Evolutionary conservation across 257 asterid genomes (phyloP).

Genomic region (Scutellaria minor): DNA sequence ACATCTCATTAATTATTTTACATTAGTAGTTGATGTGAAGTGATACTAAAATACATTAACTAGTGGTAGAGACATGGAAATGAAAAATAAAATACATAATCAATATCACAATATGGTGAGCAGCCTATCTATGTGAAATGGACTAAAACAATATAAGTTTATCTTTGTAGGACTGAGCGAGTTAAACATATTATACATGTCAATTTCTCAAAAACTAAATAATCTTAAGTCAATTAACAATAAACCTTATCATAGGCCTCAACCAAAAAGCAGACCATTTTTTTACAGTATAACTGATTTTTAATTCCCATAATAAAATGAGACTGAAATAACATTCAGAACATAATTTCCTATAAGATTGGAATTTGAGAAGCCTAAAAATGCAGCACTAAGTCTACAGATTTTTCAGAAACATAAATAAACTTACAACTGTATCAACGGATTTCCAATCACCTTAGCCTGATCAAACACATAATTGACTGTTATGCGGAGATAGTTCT

Average conservation of each 20-base stretch:
- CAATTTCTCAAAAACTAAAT: slow-evolving; percentile 17
- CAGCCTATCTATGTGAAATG: too few species aligned
- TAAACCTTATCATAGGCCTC: slow-evolving; percentile 7
- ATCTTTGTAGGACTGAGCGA: too few species aligned
- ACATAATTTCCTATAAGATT: neutral
- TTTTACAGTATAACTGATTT: neutral
- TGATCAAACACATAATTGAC: slow-evolving; percentile 19
- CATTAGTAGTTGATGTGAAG: too few species aligned
- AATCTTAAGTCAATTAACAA: neutral
- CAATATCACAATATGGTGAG: too few species aligned
- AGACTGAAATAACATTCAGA: slow-evolving; percentile 7
- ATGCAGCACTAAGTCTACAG: neutral
- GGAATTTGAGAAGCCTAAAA: neutral
- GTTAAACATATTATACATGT: neutral
- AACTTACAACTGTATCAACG: slow-evolving; percentile 3
- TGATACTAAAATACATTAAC: too few species aligned
- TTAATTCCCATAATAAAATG: neutral
- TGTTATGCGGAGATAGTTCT: neutral
- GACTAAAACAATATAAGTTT: too few species aligned
- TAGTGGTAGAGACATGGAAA: too few species aligned
- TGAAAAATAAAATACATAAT: too few species aligned
- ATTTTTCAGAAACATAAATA: neutral
- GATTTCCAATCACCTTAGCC: neutral
- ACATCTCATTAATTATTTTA: too few species aligned
- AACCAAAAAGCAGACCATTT: neutral